Percentiles rank a stretch among this genome's conserved stretches.
These are phyloP conservation scores for Globisporangium abappressorium DNA, from an alignment of 352 stramenopile species.

Conservation along the genomic window DNA sequence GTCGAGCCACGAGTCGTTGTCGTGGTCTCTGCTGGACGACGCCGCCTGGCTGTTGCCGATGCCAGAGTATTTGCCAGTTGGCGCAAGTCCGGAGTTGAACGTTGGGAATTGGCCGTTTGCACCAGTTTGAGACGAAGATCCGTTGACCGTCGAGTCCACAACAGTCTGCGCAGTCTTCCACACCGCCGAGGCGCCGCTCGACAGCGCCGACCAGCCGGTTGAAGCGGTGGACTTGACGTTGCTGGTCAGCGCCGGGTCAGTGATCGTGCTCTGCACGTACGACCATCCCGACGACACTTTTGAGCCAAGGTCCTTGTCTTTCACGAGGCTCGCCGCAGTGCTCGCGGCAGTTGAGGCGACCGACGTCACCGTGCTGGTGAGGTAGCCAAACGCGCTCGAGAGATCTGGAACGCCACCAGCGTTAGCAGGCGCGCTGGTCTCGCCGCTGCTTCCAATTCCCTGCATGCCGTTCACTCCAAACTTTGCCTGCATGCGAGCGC, in stretches of 20 bases:
- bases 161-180: constrained; percentile 64
- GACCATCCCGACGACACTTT: constrained; percentile 82
- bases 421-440: constrained; percentile 41
- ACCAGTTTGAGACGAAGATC: constrained; percentile 14
- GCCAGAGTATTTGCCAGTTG: constrained; percentile 65
- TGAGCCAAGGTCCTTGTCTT: constrained; percentile 68
- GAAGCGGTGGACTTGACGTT: constrained; percentile 83
- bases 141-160: constrained; percentile 41
- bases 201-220: constrained; percentile 71
- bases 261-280: constrained; percentile 69
- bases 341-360: constrained; percentile 37
- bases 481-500: constrained; percentile 77
- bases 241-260: constrained; percentile 60
- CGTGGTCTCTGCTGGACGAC: constrained; percentile 33
- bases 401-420: constrained; percentile 50
- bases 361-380: constrained; percentile 68
- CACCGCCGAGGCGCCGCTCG: constrained; percentile 56
- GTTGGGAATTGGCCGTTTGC: constrained; percentile 40
- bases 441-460: constrained; percentile 71
- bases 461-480: constrained; percentile 74
- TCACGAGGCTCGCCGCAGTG: constrained; percentile 65
- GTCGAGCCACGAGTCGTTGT: constrained; percentile 74
- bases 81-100: constrained; percentile 51
- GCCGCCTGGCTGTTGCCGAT: constrained; percentile 30
- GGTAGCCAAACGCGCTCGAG: constrained; percentile 68